These are phyloP conservation scores for Colletotrichum limetticola DNA, from an alignment of 2,329 filamentous ascomycete genomes.

Conservation along the genomic window DNA sequence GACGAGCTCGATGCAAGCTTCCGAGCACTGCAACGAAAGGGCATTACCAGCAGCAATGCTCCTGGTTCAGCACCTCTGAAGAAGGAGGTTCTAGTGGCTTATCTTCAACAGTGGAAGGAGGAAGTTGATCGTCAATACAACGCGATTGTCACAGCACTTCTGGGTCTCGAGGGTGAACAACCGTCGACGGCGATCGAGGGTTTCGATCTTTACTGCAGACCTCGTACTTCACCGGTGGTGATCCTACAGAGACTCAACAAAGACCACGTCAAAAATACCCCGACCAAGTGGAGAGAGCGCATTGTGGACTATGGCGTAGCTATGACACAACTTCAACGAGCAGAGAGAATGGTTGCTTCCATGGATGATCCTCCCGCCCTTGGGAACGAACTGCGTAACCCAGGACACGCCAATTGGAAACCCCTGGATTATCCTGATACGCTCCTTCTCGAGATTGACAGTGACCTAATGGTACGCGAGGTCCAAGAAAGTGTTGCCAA, in stretches of 20 bases:
- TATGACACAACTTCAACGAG: constrained; percentile 54
- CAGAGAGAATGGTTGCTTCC: constrained; percentile 49
- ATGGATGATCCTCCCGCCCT: constrained; percentile 42
- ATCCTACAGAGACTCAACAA: constrained; percentile 30
- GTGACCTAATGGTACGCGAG: constrained; percentile 67
- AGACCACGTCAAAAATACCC: neutral
- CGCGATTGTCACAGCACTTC: too few species aligned
- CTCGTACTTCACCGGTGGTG: constrained; percentile 30
- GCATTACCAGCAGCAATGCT: too few species aligned
- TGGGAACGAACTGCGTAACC: constrained; percentile 55
- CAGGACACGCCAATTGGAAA: constrained; percentile 67
- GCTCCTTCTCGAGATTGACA: constrained; percentile 73
- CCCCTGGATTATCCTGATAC: constrained; percentile 65
- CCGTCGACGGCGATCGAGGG: too few species aligned
- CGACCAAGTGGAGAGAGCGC: constrained; percentile 45
- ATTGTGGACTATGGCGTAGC: constrained; percentile 53
- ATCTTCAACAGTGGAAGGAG: too few species aligned
- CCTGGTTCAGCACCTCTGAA: too few species aligned
- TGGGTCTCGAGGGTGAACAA: too few species aligned
- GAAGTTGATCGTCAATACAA: too few species aligned
- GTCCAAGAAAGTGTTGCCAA: constrained; percentile 68
- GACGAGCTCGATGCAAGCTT: too few species aligned
- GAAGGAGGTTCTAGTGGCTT: too few species aligned
- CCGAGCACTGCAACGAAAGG: too few species aligned
- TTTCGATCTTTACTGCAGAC: too few species aligned